Evolutionary conservation across 257 asterid genomes (phyloP), one percentile per base, ranked within the genome.

Genomic region (Orobanche coerulescens): DNA sequence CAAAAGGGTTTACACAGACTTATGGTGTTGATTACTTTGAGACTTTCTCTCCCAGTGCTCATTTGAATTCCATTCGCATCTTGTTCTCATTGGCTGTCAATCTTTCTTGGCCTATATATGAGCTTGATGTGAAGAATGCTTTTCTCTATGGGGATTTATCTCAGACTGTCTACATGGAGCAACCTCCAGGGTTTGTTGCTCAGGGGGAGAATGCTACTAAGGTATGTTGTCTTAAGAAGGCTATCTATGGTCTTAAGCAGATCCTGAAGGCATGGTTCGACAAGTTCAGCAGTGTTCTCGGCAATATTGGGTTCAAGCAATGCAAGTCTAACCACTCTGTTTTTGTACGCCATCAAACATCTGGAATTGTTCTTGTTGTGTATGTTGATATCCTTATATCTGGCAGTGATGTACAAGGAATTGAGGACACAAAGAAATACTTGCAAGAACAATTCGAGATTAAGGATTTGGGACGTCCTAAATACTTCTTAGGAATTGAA

Each of bases 41-140:
- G 10, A 47, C 19, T 0, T 13, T 20, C 6, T 51, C 36, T 23
- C 19, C 5, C 0, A 11, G 16, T 18, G 30, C 22, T 4, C 1
- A 4, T 12, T 43, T 14, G 6, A 9, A n/a, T 46, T 44, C 23
- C 58, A 26, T 47, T 52, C 10, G 42, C 20, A 25, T 14, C 8
- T 8, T 15, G 37, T 22, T 39, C 8, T 62, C 20, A 12, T 1
- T 61, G 31, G 53, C 44, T 14, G 5, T 53, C 42, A 47, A 47
- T 19, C 54, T 18, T 0, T 4, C 0, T 46, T 46, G 53, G 53
- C 26, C 24, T 2, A 47, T 47, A 4, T 11, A 61, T 28, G 43
- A 68, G 13, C 10, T 51, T 6, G 68, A 28, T 48, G 62, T 49
- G 16, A 56, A 56, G 20, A 56, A 44, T 66, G 36, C 50, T 12